phyloP scores from a whole-genome alignment of 805 yeast genomes.

The Wickerhamiella occidentalis region DNA sequence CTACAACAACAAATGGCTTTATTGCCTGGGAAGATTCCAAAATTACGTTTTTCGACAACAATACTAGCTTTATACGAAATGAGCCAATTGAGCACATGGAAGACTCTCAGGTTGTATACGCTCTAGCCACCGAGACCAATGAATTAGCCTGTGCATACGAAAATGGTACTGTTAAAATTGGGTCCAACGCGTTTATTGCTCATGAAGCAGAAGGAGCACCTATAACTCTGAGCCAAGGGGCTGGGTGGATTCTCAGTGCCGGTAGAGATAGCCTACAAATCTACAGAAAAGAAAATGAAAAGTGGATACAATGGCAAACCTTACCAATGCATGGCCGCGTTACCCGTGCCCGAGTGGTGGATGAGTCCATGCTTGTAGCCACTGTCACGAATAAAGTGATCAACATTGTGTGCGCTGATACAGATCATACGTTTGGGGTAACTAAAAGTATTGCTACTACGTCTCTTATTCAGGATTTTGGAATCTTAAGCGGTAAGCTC shows the following conservation, averaged over 20 bases:
- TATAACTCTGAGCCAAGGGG: conserved; percentile 6
- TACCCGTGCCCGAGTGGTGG: conserved; percentile 39
- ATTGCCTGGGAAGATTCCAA: background rate
- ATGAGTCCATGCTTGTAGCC: conserved; percentile 32
- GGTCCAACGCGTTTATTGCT: conserved; percentile 11
- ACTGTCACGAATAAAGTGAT: conserved; percentile 48
- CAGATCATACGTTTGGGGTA: conserved; percentile 24
- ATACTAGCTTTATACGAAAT: too few species aligned
- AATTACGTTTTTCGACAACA: background rate
- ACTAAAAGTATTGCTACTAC: conserved; percentile 42
- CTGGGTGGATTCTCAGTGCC: conserved; percentile 9
- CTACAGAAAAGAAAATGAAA: background rate
- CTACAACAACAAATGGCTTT: background rate
- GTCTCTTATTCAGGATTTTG: conserved; percentile 38
- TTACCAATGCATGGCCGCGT: conserved; percentile 37
- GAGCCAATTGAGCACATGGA: background rate
- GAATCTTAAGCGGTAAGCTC: conserved; percentile 6
- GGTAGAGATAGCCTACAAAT: conserved; percentile 22
- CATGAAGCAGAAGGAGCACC: conserved; percentile 21
- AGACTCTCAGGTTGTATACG: background rate
- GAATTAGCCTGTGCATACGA: background rate
- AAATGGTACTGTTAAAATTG: conserved; percentile 11
- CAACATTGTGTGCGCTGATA: conserved; percentile 32
- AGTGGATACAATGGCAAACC: conserved; percentile 49
- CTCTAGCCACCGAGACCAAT: background rate